Percentiles rank a stretch among this genome's conserved stretches.
Conservation (phyloP, 2,329 filamentous ascomycete species). For the Arthrobotrys conoides region DNA sequence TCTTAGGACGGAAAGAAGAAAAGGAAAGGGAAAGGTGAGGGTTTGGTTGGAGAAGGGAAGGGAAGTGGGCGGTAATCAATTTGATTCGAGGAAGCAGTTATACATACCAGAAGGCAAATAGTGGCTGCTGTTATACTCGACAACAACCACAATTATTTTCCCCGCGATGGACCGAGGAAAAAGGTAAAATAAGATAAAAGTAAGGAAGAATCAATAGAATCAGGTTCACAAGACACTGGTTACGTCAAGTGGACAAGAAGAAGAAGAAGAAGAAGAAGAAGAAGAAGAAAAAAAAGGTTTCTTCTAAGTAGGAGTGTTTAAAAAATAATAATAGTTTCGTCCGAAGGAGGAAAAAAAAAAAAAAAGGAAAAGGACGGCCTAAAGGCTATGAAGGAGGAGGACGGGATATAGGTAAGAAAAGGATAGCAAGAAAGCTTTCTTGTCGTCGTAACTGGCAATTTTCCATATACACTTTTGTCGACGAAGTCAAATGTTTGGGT, state of each 20-base stretch:
- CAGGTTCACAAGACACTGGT: constrained; percentile 6
- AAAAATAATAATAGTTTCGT: constrained; percentile 12
- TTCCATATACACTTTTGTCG: constrained; percentile 61
- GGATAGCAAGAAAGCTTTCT: constrained; percentile 58
- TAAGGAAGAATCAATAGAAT: background rate
- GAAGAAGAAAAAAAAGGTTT: constrained; percentile 5
- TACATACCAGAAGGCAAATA: constrained; percentile 43
- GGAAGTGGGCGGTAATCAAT: constrained; percentile 35
- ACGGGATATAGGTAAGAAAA: constrained; percentile 59
- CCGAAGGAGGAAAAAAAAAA: background rate
- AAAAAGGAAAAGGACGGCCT: constrained; percentile 4
- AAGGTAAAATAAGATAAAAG: constrained; percentile 3
- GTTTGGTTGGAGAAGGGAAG: constrained; percentile 7
- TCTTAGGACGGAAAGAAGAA: background rate
- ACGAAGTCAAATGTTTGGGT: constrained; percentile 47
- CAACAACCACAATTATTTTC: constrained; percentile 18
- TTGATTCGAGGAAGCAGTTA: constrained; percentile 13
- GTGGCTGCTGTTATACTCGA: constrained; percentile 2
- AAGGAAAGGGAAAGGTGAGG: background rate
- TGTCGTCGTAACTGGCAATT: constrained; percentile 58
- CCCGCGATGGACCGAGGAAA: background rate
- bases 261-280: too few species aligned
- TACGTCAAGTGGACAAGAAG: constrained; percentile 34
- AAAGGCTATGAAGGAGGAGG: constrained; percentile 40
- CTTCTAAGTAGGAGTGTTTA: background rate